Evolutionary conservation across 345 rosid species (phyloP).

Genomic region (Lepidium africanum): DNA sequence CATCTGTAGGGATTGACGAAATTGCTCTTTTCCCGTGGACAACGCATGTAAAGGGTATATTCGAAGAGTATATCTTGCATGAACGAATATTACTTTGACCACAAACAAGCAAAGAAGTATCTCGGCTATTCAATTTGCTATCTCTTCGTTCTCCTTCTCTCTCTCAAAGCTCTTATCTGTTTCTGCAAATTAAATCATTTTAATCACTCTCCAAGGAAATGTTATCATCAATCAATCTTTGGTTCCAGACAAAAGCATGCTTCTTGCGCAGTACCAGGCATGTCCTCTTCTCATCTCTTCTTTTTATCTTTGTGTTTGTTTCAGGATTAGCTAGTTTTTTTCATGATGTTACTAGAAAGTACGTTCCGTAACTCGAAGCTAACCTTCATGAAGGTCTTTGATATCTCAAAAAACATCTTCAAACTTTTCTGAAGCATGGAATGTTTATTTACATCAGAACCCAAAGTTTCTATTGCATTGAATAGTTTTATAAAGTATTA

Average conservation of each 20-base stretch:
- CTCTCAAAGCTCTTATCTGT: neutral
- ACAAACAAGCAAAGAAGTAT: neutral
- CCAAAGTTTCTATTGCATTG: neutral
- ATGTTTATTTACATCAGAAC: neutral
- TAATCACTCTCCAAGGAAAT: neutral
- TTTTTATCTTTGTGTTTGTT: neutral
- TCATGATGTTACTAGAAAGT: neutral
- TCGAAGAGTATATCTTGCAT: constrained; percentile 20
- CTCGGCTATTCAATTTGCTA: constrained; percentile 7
- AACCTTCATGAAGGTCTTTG: neutral
- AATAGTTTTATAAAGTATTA: neutral
- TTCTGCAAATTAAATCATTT: neutral
- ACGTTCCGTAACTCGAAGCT: neutral
- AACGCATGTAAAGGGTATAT: constrained; percentile 14
- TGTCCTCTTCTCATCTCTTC: constrained; percentile 6
- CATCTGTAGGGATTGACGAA: neutral
- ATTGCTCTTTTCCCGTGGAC: neutral
- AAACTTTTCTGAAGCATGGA: neutral
- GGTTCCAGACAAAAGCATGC: neutral
- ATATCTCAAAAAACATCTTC: neutral
- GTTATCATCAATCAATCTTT: neutral
- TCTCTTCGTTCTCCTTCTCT: neutral
- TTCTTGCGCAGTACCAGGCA: neutral
- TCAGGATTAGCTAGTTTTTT: neutral
- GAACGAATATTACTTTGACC: constrained; percentile 28